Base-by-base conservation (phyloP, 208 protist genomes). In the Angomonas deanei region DNA sequence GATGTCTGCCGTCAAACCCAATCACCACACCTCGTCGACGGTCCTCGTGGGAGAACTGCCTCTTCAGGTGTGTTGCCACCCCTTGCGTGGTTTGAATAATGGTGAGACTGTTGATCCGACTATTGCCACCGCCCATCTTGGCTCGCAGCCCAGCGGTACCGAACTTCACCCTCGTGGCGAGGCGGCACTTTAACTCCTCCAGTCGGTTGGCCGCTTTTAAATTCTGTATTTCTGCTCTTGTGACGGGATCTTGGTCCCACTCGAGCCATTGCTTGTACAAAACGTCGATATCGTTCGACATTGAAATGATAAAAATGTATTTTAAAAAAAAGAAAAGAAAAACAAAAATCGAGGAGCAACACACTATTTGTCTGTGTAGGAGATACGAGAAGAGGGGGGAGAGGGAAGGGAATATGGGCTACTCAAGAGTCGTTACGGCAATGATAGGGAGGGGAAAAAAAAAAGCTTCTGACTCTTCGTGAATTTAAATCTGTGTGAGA, bases 101-200 rank as follows among this genome's bases (percentile, higher is more conserved):
- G 15, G 96, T 98, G 23, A 99, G 72, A 27, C 85, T 69, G 81
- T 99, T 99, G 96, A 99, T 99, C 66, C 82, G 76, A 8, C 86
- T 72, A 54, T 90, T 97, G 27, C 98, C 98, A 2, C 95, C 76
- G 1, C 84, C 92, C 96, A 99, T 98, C 28, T 63, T 70, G 0
- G 81, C 78, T 26, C 98, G 93, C 23, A 99, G 83, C 1, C 94
- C 96, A 23, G 97, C 97, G 1, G 97, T 99, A 56, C 96, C 97
- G 75, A 99, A 99, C 31, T 69, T 68, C 72, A 99, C 95, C 64
- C 94, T 86, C 24, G 47, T 72, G n/a, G 48, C 61, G n/a, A 99
- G 73, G 17, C 83, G 68, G 21, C 73, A 66, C n/a, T 74, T 28
- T 33, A 97, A 76, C 66, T 74, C 36, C n/a, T 26, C 34, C 10